Evolutionary conservation across 2,329 filamentous ascomycete genomes (phyloP).

Genomic region (Aspergillus luchuensis): DNA sequence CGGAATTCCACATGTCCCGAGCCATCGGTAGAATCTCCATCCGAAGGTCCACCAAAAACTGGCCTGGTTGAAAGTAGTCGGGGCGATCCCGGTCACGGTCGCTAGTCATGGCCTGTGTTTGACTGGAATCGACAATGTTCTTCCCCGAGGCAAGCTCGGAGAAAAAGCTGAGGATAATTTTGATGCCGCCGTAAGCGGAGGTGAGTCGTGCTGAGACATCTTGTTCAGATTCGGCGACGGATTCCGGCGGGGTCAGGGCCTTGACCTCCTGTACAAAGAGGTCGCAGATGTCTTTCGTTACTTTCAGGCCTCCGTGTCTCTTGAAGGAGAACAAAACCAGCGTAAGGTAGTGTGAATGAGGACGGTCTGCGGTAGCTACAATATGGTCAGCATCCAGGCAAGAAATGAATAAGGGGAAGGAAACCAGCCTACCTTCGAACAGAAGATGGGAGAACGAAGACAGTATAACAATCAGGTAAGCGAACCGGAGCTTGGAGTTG

Average conservation of each 20-base stretch:
- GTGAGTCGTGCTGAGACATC: conserved; percentile 48
- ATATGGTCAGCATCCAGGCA: conserved; percentile 13
- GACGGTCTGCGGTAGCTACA: conserved; percentile 50
- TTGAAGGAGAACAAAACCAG: conserved; percentile 87
- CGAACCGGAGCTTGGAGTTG: conserved; percentile 65
- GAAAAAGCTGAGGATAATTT: conserved; percentile 84
- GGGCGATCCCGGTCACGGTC: conserved; percentile 59
- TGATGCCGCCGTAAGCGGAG: conserved; percentile 65
- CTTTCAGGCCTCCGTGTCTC: conserved; percentile 72
- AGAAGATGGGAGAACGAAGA: conserved; percentile 77
- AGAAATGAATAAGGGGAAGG: neutral
- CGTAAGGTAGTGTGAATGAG: conserved; percentile 59
- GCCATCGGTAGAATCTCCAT: conserved; percentile 76
- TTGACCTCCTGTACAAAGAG: conserved; percentile 65
- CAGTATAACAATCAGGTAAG: conserved; percentile 80
- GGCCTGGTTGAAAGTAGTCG: conserved; percentile 67
- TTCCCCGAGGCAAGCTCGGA: conserved; percentile 74
- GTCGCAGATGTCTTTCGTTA: conserved; percentile 71
- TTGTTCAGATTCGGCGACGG: conserved; percentile 41
- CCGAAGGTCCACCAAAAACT: conserved; percentile 85
- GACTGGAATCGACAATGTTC: conserved; percentile 73
- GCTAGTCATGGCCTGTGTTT: conserved; percentile 58
- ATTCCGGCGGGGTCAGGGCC: conserved; percentile 47
- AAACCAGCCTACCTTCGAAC: conserved; percentile 61
- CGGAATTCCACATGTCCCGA: conserved; percentile 79